phyloP scores from a whole-genome alignment of 768 basidiomycete species.

The Cyclocybe cylindracea region DNA sequence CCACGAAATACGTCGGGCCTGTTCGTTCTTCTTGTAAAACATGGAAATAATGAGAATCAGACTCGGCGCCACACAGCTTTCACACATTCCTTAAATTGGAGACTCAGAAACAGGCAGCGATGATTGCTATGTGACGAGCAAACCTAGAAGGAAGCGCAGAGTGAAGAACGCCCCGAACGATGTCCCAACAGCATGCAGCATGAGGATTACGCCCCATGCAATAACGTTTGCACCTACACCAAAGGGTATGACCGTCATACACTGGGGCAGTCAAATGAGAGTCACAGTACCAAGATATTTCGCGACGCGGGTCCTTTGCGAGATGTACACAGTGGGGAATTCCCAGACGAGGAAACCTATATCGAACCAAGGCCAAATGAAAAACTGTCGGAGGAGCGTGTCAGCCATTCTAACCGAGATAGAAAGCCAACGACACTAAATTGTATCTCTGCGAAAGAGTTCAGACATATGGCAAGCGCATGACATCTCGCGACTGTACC shows the following conservation, averaged over 20 bases:
- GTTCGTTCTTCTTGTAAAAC: slow-evolving; percentile 72
- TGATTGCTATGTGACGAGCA: slow-evolving; percentile 2
- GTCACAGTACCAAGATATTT: slow-evolving; percentile 56
- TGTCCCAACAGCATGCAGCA: slow-evolving; percentile 57
- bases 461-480: background rate
- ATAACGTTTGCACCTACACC: slow-evolving; percentile 53
- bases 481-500: slow-evolving; percentile 28
- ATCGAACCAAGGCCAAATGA: too few relatives aligned
- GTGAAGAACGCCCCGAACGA: slow-evolving; percentile 65
- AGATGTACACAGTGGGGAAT: slow-evolving; percentile 66
- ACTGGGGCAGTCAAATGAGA: background rate
- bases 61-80: slow-evolving; percentile 64
- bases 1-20: slow-evolving; percentile 62
- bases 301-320: slow-evolving; percentile 58
- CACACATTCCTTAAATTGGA: slow-evolving; percentile 55
- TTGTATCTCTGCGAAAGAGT: slow-evolving; percentile 53
- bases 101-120: background rate
- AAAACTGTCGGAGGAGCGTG: too few relatives aligned
- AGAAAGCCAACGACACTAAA: slow-evolving; percentile 64
- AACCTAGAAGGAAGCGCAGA: slow-evolving; percentile 60
- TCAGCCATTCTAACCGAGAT: slow-evolving; percentile 41
- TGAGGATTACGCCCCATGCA: slow-evolving; percentile 59
- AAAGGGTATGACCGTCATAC: background rate
- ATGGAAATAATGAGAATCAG: slow-evolving; percentile 64
- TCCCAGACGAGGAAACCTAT: slow-evolving; percentile 61